Evolutionary conservation across 148 eudicot species (phyloP), one percentile per base, ranked within the genome.

Genomic region (Chenopodium formosanum): DNA sequence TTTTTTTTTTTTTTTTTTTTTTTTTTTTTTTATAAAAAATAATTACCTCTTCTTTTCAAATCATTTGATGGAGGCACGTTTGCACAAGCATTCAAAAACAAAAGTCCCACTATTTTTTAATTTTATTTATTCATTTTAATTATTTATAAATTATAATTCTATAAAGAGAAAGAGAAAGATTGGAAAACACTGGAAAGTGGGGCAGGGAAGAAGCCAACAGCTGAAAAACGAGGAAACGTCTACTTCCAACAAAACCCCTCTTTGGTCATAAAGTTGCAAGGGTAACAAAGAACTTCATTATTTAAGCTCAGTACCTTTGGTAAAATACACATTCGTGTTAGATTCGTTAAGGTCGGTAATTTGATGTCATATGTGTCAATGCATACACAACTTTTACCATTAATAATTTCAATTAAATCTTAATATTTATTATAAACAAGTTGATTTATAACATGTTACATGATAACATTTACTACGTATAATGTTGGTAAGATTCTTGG

Each of bases 151-250:
- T 40, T 40, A 40, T 40, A 13, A 25, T 5, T 50, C 48, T 23
- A 29, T 37, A 37, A 62, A 19, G 80, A 75, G 62, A 69, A 69
- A 63, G 82, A 69, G 64, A 74, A 37, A 25, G 10, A 67, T 9
- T 53, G 79, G 63, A 79, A 68, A 64, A 32, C 73, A 67, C 72
- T 78, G 71, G 82, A 76, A 81, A 80, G 84, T 84, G 89, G 87
- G 82, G 80, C 80, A 67, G 23, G 83, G 66, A 63, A 67, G 71
- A 70, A 34, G 84, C 70, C 81, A 62, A 83, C 82, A 83, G 85
- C 78, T 88, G 88, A 79, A 83, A 83, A 86, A 82, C 85, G 88
- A 86, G 90, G 90, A 86, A 88, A 86, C 81, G 88, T 88, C 90
- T 74, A 77, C 78, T 85, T 84, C 83, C 86, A 82, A 79, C 82